phyloP scores from a whole-genome alignment of 2,329 filamentous ascomycete species.

The Aureobasidium sp. region DNA sequence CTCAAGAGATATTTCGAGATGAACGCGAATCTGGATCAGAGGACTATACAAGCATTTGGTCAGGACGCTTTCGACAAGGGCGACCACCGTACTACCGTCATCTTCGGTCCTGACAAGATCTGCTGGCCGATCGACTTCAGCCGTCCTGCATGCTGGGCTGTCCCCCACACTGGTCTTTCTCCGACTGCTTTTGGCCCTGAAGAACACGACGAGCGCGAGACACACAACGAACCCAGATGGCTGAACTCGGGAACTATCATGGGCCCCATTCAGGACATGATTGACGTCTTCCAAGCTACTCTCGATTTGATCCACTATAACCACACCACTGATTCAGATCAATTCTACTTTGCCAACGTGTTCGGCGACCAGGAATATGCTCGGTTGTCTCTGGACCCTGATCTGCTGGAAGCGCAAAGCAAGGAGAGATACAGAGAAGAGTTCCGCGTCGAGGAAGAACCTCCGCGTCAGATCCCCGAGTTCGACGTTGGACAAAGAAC shows the following conservation, averaged over 20 bases:
- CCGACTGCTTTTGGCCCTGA: constrained; percentile 39
- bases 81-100: constrained; percentile 21
- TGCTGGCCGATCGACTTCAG: constrained; percentile 28
- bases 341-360: constrained; percentile 45
- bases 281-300: constrained; percentile 39
- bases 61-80: constrained; percentile 6
- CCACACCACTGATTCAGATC: constrained; percentile 32
- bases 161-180: constrained; percentile 23
- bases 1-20: constrained; percentile 55
- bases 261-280: constrained; percentile 31
- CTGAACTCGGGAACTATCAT: constrained; percentile 44
- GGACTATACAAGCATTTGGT: constrained; percentile 9
- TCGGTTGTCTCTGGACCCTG: constrained; percentile 35
- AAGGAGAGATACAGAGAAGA: constrained; percentile 20
- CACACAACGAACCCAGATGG: constrained; percentile 41
- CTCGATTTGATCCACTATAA: constrained; percentile 32
- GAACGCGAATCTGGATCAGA: constrained; percentile 27
- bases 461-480: constrained; percentile 26
- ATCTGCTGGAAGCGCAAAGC: constrained; percentile 26
- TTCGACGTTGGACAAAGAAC: constrained; percentile 34
- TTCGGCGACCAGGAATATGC: constrained; percentile 48
- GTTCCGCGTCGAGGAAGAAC: constrained; percentile 28
- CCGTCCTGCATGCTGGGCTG: constrained; percentile 28
- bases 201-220: constrained; percentile 19
- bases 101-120: constrained; percentile 30